Base-by-base conservation (phyloP, 2,329 filamentous ascomycete genomes). In the Aphanocladium album region DNA sequence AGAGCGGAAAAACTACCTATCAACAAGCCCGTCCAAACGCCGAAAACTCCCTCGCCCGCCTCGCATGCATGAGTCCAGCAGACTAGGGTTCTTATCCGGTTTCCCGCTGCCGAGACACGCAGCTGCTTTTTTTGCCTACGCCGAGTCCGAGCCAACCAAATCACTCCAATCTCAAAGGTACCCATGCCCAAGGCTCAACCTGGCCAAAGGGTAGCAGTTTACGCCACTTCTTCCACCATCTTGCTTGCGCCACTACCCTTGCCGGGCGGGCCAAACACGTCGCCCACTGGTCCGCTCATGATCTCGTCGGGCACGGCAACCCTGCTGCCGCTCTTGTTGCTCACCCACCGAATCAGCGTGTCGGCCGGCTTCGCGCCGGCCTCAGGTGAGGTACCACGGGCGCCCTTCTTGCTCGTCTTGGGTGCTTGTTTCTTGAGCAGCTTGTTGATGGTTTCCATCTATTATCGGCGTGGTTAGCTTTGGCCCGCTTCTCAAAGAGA, bases 391-490 rank as follows among this genome's bases (percentile, higher is more conserved):
- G 78, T 80, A 12, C 81, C 81, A 37, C 79, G 82, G 59, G 67
- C 77, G 68, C 74, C 80, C 66, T 82, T 83, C 64, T 80, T 78
- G 65, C 83, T 88, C 60, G 84, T 85, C 73, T 93, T 93, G 25
- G 90, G 88, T 1, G 90, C 89, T 72, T 93, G 90, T 71, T 93
- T 92, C 74, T 92, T 92, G 57, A 95, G 84, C 2, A 95, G 85
- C 69, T 93, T 92, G 79, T 95, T 93, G 82, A 95, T 93, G 0
- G 90, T 95, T 79, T 93, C 90, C 83, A 91, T 90, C 89, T 93
- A 66, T 53, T 47, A n/a, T 9, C 23, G 23, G 16, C 19, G 5
- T 51, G 25, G 25, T 50, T 43, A 51, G 45, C 25, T 43, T 14
- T 5, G 1, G 5, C 17, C 21, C 47, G 35, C 27, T 25, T 50